These are phyloP conservation scores for Aspergillus latus DNA, from an alignment of 2,329 filamentous ascomycete species.

Conservation along the genomic window DNA sequence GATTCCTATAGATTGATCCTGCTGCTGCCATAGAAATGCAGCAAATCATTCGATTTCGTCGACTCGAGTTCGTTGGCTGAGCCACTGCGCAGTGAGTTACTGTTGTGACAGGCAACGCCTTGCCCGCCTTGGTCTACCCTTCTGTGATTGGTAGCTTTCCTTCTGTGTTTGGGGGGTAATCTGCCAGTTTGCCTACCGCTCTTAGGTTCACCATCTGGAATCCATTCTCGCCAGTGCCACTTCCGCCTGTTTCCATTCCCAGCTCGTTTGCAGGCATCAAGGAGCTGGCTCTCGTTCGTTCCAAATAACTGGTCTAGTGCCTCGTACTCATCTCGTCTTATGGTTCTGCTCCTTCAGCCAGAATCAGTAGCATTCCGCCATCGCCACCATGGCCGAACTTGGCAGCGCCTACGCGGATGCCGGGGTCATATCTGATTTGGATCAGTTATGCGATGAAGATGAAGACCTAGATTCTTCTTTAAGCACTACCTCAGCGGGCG, in stretches of 20 bases:
- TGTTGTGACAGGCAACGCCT: not conserved
- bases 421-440: slow-evolving; percentile 25
- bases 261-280: slow-evolving; percentile 4
- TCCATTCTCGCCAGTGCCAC: slow-evolving; percentile 16
- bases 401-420: slow-evolving; percentile 26
- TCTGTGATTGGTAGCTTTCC: slow-evolving; percentile 18
- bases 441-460: slow-evolving; percentile 32
- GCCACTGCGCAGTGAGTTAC: not conserved
- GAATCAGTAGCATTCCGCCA: slow-evolving; percentile 10
- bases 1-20: not conserved
- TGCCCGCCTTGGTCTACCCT: slow-evolving; percentile 6
- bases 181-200: slow-evolving; percentile 12
- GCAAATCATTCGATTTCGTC: not conserved
- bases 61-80: not conserved
- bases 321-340: not conserved
- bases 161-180: slow-evolving; percentile 11
- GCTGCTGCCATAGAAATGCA: not conserved
- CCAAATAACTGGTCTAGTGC: not conserved
- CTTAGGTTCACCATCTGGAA: slow-evolving; percentile 10
- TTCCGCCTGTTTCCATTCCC: slow-evolving; percentile 1
- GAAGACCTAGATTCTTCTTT: slow-evolving; percentile 31
- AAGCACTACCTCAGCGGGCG: slow-evolving; percentile 25
- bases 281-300: slow-evolving; percentile 5
- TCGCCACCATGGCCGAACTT: slow-evolving; percentile 27
- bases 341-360: not conserved